Percentiles rank a stretch among this genome's conserved stretches.
phyloP scores from a whole-genome alignment of 352 stramenopile genomes.

The Globisporangium echinulatum region DNA sequence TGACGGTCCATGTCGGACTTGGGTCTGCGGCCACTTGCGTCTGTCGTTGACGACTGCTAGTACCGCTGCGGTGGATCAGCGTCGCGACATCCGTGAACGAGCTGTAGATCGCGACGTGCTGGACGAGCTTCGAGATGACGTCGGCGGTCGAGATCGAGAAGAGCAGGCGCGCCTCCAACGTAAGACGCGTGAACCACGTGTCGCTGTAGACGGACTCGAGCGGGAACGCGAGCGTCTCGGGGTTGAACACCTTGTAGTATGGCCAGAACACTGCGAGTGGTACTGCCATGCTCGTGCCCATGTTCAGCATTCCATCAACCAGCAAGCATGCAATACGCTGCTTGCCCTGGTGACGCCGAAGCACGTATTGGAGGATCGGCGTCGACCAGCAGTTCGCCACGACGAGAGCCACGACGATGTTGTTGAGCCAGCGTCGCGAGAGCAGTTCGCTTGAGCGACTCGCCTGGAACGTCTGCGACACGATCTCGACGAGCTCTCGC shows the following conservation, averaged over 20 bases:
- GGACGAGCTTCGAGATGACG: conserved; percentile 18
- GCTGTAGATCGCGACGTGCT: conserved; percentile 19
- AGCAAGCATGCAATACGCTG: conserved; percentile 18
- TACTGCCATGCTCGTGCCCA: conserved; percentile 11
- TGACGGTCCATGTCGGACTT: no score
- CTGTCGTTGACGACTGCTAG: neutral
- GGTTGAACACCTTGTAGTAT: conserved; percentile 13
- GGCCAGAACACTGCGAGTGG: conserved; percentile 17
- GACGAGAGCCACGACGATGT: conserved; percentile 3
- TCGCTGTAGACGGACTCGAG: conserved; percentile 15
- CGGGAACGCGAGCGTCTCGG: conserved; percentile 12
- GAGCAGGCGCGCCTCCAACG: conserved; percentile 19
- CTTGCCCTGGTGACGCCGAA: neutral
- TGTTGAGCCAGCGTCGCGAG: conserved; percentile 1
- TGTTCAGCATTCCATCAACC: conserved; percentile 17
- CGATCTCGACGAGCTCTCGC: conserved; percentile 13
- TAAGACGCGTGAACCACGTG: conserved; percentile 16
- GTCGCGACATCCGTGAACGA: conserved; percentile 8
- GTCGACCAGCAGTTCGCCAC: conserved; percentile 11
- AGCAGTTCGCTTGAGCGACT: conserved; percentile 11
- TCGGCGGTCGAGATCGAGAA: conserved; percentile 15
- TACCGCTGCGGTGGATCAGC: neutral
- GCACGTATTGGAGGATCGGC: conserved; percentile 8
- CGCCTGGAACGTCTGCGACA: conserved; percentile 15
- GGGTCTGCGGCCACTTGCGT: no score